Conservation (phyloP, 176 grass and related monocot species). For the Paspalum vaginatum region DNA sequence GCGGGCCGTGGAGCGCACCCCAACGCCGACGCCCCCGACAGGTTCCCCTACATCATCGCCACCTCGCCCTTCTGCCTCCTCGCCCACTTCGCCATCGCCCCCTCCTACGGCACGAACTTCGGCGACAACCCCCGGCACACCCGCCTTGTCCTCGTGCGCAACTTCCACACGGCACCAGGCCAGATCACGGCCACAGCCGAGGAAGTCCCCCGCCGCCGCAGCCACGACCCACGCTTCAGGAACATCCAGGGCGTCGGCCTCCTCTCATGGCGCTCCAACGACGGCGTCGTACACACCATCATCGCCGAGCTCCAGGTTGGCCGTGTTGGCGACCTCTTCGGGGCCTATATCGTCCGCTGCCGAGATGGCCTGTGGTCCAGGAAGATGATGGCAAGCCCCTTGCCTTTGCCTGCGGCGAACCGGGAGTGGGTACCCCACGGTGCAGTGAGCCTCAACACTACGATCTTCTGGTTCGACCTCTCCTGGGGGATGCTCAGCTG, state of each 20-base stretch:
- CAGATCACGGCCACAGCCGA: neutral
- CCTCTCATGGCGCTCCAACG: neutral
- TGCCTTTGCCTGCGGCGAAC: neutral
- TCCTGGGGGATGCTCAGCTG: conserved; percentile 7
- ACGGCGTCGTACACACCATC: neutral
- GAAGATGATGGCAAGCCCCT: no score
- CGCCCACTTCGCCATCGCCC: neutral
- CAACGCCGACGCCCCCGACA: neutral
- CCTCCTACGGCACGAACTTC: neutral
- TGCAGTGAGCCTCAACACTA: neutral
- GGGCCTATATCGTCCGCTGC: neutral
- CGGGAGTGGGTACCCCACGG: neutral
- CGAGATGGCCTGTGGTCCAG: neutral
- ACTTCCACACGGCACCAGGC: neutral
- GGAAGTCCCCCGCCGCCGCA: neutral
- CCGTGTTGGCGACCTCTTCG: no score
- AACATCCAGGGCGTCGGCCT: neutral
- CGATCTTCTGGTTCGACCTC: neutral
- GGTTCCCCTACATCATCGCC: neutral
- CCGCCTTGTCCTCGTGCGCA: neutral
- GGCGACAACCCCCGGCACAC: neutral
- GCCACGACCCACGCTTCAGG: neutral
- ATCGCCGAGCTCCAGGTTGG: neutral
- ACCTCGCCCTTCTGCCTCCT: neutral
- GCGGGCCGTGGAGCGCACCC: neutral